Evolutionary conservation across 148 eudicot species (phyloP), one percentile per base, ranked within the genome.

Genomic region (Rhododendron vialii): DNA sequence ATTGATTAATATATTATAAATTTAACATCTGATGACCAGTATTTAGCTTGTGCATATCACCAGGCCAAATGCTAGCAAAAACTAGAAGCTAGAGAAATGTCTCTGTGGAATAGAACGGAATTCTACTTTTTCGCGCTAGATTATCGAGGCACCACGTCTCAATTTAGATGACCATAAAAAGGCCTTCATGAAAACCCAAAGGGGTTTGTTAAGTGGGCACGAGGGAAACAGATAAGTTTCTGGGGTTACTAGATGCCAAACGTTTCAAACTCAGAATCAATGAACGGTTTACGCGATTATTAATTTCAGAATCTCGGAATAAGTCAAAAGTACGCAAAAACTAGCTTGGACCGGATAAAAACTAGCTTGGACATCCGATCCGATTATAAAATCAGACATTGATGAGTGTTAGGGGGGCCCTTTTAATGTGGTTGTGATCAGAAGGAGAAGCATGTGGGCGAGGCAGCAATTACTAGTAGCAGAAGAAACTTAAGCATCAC

Each of bases 401-500:
- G 74, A 26, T 26, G 33, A 26, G 28, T 30, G 76, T 33, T 13
- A 30, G 30, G 74, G 38, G 75, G 76, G 17, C 75, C 38, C 14
- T 17, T 65, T 10, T 4, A 14, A 13, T 71, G 14, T 71, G 38
- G 76, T 71, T 33, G 36, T 30, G 33, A 33, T 71, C 36, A 13
- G 76, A 4, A 5, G 17, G 9, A 14, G 33, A 30, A 71, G 76
- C 76, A 71, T 71, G 79, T 75, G 79, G 48, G 47, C 45, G 78
- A 15, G 3, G 38, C 35, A 15, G 47, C 30, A 67, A 63, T 17
- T 9, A 47, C 45, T 47, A 47, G 9, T 30, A 13, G 43, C 38
- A 71, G 84, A 9, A 30, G 12, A 79, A 79, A 87, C 93, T 86
- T 89, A 85, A 28, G 22, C 79, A 80, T 88, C 91, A 91, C 91